Conservation (phyloP, 1,284 basidiomycete genomes). For the Rhodotorula sp. region DNA sequence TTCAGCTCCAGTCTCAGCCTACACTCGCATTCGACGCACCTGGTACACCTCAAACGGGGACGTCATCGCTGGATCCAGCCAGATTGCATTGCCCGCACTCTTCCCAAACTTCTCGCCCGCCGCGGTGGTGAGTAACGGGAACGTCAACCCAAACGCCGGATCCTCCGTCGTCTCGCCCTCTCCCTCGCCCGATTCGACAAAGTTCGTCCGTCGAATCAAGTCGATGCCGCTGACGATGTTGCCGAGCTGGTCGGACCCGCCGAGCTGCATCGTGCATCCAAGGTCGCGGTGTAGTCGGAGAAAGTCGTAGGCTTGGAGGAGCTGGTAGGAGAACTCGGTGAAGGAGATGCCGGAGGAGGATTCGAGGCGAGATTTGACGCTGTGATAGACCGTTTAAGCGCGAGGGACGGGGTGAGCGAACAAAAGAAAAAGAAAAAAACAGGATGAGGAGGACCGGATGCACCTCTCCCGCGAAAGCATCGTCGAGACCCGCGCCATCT, state of each 20-base stretch:
- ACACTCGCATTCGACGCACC: constrained; percentile 53
- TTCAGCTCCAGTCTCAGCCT: neutral
- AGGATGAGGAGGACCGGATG: constrained; percentile 32
- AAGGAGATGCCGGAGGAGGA: constrained; percentile 79
- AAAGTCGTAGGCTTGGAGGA: constrained; percentile 96
- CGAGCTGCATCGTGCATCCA: constrained; percentile 82
- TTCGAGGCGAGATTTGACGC: constrained; percentile 78
- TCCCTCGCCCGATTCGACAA: constrained; percentile 11
- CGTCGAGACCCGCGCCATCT: constrained; percentile 74
- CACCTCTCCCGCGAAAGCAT: constrained; percentile 92
- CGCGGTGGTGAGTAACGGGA: constrained; percentile 86
- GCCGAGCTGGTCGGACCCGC: constrained; percentile 98
- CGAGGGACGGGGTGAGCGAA: no score
- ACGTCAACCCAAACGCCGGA: constrained; percentile 80
- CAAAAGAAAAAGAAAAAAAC: neutral
- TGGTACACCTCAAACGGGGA: constrained; percentile 89
- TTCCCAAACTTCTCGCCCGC: constrained; percentile 96
- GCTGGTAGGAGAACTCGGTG: constrained; percentile 96
- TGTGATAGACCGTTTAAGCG: constrained; percentile 50
- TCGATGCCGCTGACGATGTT: constrained; percentile 62
- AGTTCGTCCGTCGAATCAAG: constrained; percentile 38
- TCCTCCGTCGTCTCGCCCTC: constrained; percentile 43
- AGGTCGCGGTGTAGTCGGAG: constrained; percentile 66
- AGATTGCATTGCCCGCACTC: constrained; percentile 91
- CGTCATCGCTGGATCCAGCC: constrained; percentile 73